Conservation (phyloP, 148 eudicot species). For the Beta vulgaris region DNA sequence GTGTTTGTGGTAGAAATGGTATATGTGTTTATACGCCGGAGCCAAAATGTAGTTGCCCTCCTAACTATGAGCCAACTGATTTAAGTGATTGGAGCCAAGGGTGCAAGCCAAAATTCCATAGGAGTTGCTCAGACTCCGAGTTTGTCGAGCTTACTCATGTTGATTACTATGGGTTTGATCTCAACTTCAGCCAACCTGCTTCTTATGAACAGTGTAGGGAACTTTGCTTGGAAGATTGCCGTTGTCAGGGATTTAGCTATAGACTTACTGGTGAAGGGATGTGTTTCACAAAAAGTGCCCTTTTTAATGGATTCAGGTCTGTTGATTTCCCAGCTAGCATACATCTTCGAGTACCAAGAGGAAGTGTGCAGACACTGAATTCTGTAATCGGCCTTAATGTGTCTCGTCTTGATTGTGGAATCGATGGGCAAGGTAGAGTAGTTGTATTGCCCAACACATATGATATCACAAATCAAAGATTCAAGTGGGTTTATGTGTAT, state of each 20-base stretch:
- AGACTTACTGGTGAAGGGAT: conserved; percentile 31
- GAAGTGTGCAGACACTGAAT: conserved; percentile 8
- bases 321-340: conserved; percentile 32
- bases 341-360: conserved; percentile 43
- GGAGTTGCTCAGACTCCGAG: conserved; percentile 31
- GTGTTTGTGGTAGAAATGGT: conserved; percentile 59
- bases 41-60: conserved; percentile 53
- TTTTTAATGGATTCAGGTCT: conserved; percentile 45
- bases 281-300: conserved; percentile 47
- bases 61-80: conserved; percentile 36
- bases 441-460: conserved; percentile 23
- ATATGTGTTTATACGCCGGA: conserved; percentile 46
- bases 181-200: conserved; percentile 8
- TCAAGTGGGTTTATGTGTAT: conserved; percentile 53
- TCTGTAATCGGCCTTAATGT: conserved; percentile 22
- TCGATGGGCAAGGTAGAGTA: conserved; percentile 5
- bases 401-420: conserved; percentile 27
- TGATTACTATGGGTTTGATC: conserved; percentile 62
- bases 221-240: conserved; percentile 40
- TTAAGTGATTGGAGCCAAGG: conserved; percentile 50
- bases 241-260: conserved; percentile 51
- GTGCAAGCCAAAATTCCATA: conserved; percentile 48
- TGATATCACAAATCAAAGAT: conserved; percentile 21
- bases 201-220: conserved; percentile 38
- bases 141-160: conserved; percentile 47